Percentiles rank a stretch among this genome's conserved stretches.
phyloP scores from a whole-genome alignment of 2,329 filamentous ascomycete species.

The Fusarium liriodendri region DNA sequence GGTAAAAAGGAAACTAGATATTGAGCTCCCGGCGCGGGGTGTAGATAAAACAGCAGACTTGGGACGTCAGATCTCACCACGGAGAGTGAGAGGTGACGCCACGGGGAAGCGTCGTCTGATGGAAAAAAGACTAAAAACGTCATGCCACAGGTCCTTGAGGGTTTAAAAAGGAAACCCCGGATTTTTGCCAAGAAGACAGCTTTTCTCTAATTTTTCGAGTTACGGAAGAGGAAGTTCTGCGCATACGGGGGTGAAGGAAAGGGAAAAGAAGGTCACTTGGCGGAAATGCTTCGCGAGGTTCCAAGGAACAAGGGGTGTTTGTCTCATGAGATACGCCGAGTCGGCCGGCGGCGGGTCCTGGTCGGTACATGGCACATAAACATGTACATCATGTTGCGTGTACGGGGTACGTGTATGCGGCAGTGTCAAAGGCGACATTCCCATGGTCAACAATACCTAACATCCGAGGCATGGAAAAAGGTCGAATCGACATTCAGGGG shows the following conservation, averaged over 20 bases:
- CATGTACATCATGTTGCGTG: background rate
- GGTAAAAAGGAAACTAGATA: background rate
- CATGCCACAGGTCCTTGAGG: background rate
- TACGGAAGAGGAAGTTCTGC: background rate
- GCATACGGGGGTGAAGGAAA: background rate
- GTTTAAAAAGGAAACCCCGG: background rate
- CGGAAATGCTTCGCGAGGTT: background rate
- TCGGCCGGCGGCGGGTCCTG: background rate
- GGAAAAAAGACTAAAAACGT: background rate
- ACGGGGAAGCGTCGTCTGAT: conserved; percentile 4
- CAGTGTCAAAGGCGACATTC: background rate
- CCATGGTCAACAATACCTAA: background rate
- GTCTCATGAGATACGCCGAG: background rate
- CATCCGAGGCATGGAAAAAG: background rate
- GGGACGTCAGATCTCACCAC: conserved; percentile 14
- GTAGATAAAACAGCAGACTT: conserved; percentile 4
- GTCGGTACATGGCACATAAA: background rate
- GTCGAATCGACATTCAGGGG: background rate
- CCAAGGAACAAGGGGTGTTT: background rate
- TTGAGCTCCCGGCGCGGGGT: background rate
- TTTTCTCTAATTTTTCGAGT: background rate
- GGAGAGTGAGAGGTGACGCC: background rate
- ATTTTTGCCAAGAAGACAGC: conserved; percentile 5
- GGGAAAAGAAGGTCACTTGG: background rate
- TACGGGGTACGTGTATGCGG: background rate